Evolutionary conservation across 352 stramenopile genomes (phyloP).

Genomic region (Pythium phragmitis): DNA sequence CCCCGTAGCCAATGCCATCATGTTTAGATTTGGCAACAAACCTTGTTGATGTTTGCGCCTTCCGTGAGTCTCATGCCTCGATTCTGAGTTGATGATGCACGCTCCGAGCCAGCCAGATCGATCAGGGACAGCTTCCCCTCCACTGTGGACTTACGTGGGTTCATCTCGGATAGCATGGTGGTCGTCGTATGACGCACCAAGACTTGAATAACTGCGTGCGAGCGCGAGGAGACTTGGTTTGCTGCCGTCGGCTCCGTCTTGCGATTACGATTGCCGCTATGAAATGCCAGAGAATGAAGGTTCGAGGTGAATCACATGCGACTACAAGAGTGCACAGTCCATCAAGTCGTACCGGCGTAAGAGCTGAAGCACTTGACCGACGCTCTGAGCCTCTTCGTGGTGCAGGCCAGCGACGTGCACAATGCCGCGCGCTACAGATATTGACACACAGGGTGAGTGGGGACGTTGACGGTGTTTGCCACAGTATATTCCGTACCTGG

Average conservation of each 20-base stretch:
- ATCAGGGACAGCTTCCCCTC: slow-evolving; percentile 84
- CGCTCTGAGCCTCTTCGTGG: slow-evolving; percentile 47
- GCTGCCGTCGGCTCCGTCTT: slow-evolving; percentile 73
- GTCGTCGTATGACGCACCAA: slow-evolving; percentile 53
- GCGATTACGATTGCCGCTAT: slow-evolving; percentile 49
- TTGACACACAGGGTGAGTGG: no score
- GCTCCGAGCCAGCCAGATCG: slow-evolving; percentile 80
- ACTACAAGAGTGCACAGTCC: neutral
- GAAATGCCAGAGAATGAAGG: neutral
- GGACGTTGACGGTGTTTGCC: no score
- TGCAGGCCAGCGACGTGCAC: slow-evolving; percentile 56
- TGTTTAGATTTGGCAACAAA: slow-evolving; percentile 5
- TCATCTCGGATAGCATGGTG: slow-evolving; percentile 46
- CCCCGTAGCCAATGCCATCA: neutral
- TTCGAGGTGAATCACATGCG: neutral
- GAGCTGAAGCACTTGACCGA: slow-evolving; percentile 46
- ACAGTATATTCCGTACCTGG: slow-evolving; percentile 28
- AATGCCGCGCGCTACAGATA: slow-evolving; percentile 36
- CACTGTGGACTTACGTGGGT: slow-evolving; percentile 51
- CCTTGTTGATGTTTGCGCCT: slow-evolving; percentile 73
- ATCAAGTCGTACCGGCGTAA: slow-evolving; percentile 33
- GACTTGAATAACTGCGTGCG: slow-evolving; percentile 84
- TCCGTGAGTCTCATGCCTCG: slow-evolving; percentile 52
- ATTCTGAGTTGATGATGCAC: slow-evolving; percentile 81
- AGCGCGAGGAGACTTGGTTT: slow-evolving; percentile 80